These are phyloP conservation scores for Ophiorrhiza pumila DNA, from an alignment of 257 asterid genomes.

Conservation along the genomic window DNA sequence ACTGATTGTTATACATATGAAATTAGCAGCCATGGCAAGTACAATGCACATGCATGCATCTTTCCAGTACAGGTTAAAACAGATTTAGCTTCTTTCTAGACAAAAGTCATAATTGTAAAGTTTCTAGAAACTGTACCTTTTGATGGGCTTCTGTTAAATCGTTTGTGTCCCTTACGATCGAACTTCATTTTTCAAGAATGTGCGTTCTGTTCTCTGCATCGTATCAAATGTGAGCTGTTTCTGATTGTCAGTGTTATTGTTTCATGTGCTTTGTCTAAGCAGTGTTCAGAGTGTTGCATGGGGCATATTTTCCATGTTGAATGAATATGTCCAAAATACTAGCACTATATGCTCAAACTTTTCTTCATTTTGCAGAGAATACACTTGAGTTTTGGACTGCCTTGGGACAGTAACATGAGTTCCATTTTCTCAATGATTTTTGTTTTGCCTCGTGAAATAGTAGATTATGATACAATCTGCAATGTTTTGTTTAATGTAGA, in stretches of 20 bases:
- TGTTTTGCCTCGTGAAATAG: too few species aligned
- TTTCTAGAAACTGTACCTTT: not conserved
- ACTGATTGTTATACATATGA: too few species aligned
- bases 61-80: not conserved
- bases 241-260: not conserved
- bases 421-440: not conserved
- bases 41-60: not conserved
- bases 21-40: not conserved
- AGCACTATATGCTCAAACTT: not conserved
- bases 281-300: not conserved
- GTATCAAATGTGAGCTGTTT: not conserved
- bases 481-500: not conserved
- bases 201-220: not conserved
- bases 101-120: not conserved
- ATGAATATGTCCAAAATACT: not conserved
- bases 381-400: not conserved
- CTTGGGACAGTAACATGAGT: not conserved
- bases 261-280: conserved; percentile 1
- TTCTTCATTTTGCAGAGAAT: not conserved
- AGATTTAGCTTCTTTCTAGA: not conserved
- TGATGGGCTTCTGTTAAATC: too few species aligned
- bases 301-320: not conserved
- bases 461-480: not conserved
- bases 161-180: too few species aligned
- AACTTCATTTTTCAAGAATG: not conserved